Evolutionary conservation across 257 asterid species (phyloP).

Genomic region (Solanum arcanum): DNA sequence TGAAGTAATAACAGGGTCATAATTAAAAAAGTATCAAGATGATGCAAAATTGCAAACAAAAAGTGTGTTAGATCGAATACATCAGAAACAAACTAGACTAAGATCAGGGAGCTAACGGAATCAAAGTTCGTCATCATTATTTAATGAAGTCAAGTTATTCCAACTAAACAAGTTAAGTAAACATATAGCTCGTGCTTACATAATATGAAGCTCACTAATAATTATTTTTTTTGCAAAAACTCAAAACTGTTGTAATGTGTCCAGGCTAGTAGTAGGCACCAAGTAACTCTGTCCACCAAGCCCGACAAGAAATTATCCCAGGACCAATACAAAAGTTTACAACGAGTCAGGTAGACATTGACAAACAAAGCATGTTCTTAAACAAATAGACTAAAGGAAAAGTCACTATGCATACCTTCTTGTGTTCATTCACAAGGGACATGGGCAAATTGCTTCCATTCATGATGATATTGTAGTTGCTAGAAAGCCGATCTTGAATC

Average conservation of each 20-base stretch:
- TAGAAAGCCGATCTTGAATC: conserved; percentile 54
- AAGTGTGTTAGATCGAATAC: not conserved
- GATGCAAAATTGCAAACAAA: not conserved
- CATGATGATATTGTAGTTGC: conserved; percentile 70
- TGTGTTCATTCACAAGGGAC: conserved; percentile 27
- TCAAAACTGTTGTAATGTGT: not conserved
- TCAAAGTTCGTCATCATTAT: not conserved
- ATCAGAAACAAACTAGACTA: not conserved
- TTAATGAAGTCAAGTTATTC: not conserved
- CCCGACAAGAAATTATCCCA: not conserved
- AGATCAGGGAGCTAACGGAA: not conserved
- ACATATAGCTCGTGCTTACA: not conserved
- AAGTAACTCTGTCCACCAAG: not conserved
- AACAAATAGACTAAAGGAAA: not conserved
- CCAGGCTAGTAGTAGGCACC: not conserved
- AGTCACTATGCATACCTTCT: conserved; percentile 23
- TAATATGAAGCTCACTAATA: not conserved
- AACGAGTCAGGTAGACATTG: not conserved
- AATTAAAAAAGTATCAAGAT: not conserved
- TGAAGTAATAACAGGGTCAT: not conserved
- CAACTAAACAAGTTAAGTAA: not conserved
- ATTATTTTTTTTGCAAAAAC: no score
- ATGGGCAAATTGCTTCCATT: conserved; percentile 52
- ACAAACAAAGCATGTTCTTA: not conserved
- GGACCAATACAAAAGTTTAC: not conserved